A percentile compares a stretch with the other conserved stretches of the same genome.
Conservation (phyloP, 1,284 basidiomycete species). For the Neotropicomus parvogracilis region DNA sequence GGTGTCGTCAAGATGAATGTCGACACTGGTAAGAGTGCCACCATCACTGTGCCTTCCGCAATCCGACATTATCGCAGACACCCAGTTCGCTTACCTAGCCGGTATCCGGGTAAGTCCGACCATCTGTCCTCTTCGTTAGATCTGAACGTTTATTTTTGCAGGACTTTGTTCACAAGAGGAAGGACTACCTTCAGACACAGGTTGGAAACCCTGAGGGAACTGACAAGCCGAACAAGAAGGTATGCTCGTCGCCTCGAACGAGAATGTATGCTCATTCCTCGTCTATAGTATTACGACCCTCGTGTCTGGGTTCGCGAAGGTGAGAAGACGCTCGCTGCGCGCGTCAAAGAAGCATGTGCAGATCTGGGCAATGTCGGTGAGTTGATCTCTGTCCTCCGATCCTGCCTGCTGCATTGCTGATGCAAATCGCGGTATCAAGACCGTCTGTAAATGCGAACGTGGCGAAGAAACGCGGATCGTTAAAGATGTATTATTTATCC, state of each 20-base stretch:
- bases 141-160: conserved; percentile 28
- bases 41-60: background rate
- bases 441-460: conserved; percentile 22
- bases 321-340: conserved; percentile 87
- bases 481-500: conserved; percentile 20
- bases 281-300: conserved; percentile 77
- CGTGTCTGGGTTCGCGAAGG: conserved; percentile 98
- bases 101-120: conserved; percentile 71
- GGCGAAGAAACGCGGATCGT: background rate
- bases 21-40: conserved; percentile 61
- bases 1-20: conserved; percentile 99
- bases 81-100: conserved; percentile 87
- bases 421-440: conserved; percentile 10
- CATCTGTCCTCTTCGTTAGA: background rate
- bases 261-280: background rate
- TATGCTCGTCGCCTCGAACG: conserved; percentile 25
- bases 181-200: conserved; percentile 82
- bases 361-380: conserved; percentile 81
- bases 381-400: conserved; percentile 14
- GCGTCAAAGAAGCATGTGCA: conserved; percentile 88
- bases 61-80: conserved; percentile 47
- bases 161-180: conserved; percentile 84
- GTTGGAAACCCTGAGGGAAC: conserved; percentile 92
- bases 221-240: conserved; percentile 99
- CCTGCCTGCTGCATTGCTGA: background rate